Base-by-base conservation (phyloP, 768 basidiomycete species). In the Obba rivulosa region DNA sequence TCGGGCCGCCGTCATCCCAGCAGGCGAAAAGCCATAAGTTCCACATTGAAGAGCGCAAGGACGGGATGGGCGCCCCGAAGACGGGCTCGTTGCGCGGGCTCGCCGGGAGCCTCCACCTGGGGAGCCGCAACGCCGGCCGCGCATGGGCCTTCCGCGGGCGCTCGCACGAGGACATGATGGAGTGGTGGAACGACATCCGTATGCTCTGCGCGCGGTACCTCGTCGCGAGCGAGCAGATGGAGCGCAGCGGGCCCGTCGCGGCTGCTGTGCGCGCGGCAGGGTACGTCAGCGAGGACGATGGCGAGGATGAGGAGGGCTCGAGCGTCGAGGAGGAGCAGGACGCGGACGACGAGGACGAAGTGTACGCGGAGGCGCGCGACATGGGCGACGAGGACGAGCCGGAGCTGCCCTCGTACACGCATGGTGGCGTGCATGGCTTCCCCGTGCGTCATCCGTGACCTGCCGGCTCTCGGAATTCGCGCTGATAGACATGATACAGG, bases 171-270 rank as follows among this genome's bases (percentile, higher is more conserved):
- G 95, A 97, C 57, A 92, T 97, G 92, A 92, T 97, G 92, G 96
- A 99, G 70, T 96, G 96, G 91, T 99, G 96, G 96, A 98, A 98
- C 62, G 96, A 98, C 62, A 75, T 94, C 35, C 69, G 90, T 52
- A 93, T 94, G 91, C 71, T 95, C 35, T 94, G 92, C 59, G 92
- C 93, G 18, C 69, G 92, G 53, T 97, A 96, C 64, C 77, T 99
- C 45, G 91, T 98, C 35, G 92, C 93, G 28, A 89, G 86, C 55
- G 96, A 98, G 70, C 78, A 82, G 63, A 87, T 98, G 69, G 91
- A 96, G 69, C 75, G 96, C 38, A 83, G 83, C 34, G 96, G 95
- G 2, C 92, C 92, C 0, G 87, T 98, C 22, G 89, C 87, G 28
- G 90, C 91, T 13, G 95, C 93, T 21, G 96, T 99, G 16, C 73